Evolutionary conservation across 495 filamentous ascomycete species (phyloP), one percentile per base, ranked within the genome.

Genomic region (Jackrogersella multiformis): DNA sequence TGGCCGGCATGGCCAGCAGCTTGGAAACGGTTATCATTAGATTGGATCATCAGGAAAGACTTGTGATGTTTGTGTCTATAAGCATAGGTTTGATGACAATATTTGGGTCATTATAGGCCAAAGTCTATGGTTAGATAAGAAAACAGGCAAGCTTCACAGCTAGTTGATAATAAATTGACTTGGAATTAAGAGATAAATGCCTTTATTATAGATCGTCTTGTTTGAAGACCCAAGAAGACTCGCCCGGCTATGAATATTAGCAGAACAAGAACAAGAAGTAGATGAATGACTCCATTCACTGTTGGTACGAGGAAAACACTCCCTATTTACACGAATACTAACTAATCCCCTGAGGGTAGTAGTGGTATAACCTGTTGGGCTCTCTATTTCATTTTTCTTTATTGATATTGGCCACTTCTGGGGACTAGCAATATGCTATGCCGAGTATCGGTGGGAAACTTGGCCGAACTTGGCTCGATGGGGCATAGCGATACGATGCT

Each of bases 391-490:
- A 32, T 56, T 53, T 52, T 24, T 42, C 46, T 52, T 24, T 15
- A 41, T 61, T 36, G 23, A 66, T 48, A 66, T 64, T 61, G 61
- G 67, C 35, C 52, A 15, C 20, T 32, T 56, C 20, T 24, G 13
- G 20, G 51, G 9, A 51, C 39, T 15, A 13, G 46, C 12, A 46
- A 9, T 24, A 30, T 42, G 23, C 48, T 56, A 51, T 36, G 68
- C 68, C 68, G 68, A 71, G 63, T 23, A 71, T 71, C 68, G 68
- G 68, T 66, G 63, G 68, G 63, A 62, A 53, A 28, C 48, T 59
- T 32, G 28, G 26, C 61, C 67, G 67, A 70, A 54, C 63, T 63
- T 71, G 53, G 39, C 63, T 67, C 8, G 58, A 63, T 67, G 34
- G 8, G 63, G 68, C 23, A 54, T 71, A 63, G 62, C 52, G 38